A percentile compares a stretch with the other conserved stretches of the same genome.
Conservation (phyloP, 257 asterid genomes). For the Lavandula angustifolia region DNA sequence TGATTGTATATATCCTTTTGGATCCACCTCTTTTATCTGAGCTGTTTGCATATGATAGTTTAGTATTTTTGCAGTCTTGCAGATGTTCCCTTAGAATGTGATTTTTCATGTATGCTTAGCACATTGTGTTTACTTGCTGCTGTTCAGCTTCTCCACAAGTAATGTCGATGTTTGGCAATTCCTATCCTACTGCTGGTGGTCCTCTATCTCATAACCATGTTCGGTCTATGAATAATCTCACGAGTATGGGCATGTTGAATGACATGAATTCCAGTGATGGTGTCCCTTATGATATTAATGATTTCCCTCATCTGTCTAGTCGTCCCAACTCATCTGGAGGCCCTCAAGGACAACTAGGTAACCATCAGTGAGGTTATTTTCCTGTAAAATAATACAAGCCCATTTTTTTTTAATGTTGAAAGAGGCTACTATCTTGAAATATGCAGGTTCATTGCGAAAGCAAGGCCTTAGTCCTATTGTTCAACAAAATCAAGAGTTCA, state of each 20-base stretch:
- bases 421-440: slow-evolving; percentile 25
- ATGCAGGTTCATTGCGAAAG: slow-evolving; percentile 88
- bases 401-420: slow-evolving; percentile 27
- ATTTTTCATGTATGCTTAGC: slow-evolving; percentile 15
- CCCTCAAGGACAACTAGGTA: slow-evolving; percentile 93
- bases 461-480: slow-evolving; percentile 83
- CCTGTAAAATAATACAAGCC: slow-evolving; percentile 27
- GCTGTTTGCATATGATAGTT: slow-evolving; percentile 3
- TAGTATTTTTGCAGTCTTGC: slow-evolving; percentile 9
- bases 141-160: slow-evolving; percentile 97
- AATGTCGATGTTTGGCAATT: slow-evolving; percentile 79
- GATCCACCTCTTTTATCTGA: neutral
- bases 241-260: slow-evolving; percentile 78
- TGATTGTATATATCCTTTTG: slow-evolving; percentile 7
- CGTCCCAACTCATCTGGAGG: slow-evolving; percentile 99
- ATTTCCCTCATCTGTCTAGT: slow-evolving; percentile 90
- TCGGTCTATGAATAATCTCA: slow-evolving; percentile 68
- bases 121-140: slow-evolving; percentile 34
- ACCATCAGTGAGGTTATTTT: slow-evolving; percentile 26
- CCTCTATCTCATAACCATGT: slow-evolving; percentile 84
- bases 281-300: slow-evolving; percentile 90
- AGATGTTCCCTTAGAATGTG: slow-evolving; percentile 10
- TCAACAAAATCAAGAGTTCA: slow-evolving; percentile 98
- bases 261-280: slow-evolving; percentile 85
- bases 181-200: slow-evolving; percentile 83